Conservation (phyloP, 495 filamentous ascomycete genomes). For the Neurospora sp. region DNA sequence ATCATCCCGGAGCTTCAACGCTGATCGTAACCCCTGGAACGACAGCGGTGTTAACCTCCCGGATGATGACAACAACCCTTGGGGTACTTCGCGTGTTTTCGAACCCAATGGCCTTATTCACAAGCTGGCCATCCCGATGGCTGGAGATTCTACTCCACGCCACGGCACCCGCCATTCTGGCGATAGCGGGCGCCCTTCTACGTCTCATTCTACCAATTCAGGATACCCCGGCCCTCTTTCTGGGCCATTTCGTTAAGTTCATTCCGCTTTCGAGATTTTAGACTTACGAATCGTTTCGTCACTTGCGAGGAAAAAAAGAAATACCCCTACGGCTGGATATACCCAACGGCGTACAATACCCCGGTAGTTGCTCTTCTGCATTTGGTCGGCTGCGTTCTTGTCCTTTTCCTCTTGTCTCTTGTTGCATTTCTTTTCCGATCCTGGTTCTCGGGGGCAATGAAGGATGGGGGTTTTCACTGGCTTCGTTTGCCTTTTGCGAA, state of each 20-base stretch:
- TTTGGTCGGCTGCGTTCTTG: conserved; percentile 42
- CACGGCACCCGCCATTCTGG: conserved; percentile 71
- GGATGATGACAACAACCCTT: conserved; percentile 66
- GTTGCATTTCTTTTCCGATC: neutral
- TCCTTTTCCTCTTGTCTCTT: neutral
- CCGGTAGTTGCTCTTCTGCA: conserved; percentile 43
- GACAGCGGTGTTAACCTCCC: conserved; percentile 88
- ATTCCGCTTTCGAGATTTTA: conserved; percentile 32
- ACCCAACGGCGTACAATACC: conserved; percentile 44
- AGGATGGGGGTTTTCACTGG: neutral
- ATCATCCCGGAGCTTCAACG: conserved; percentile 70
- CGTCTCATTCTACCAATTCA: conserved; percentile 85
- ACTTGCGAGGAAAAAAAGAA: conserved; percentile 27
- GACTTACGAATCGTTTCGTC: conserved; percentile 19
- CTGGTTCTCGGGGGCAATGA: neutral
- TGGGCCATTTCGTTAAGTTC: conserved; percentile 70
- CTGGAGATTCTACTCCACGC: conserved; percentile 71
- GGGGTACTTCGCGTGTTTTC: conserved; percentile 47
- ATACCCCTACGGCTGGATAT: conserved; percentile 47
- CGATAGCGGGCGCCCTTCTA: conserved; percentile 84
- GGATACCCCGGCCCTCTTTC: conserved; percentile 80
- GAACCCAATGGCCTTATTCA: conserved; percentile 48
- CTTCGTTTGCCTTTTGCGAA: neutral
- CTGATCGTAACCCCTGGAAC: conserved; percentile 94
- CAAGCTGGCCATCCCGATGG: conserved; percentile 56